Evolutionary conservation across 1,139 yeast genomes (phyloP).

Genomic region (Scheffersomyces parashehatae): DNA sequence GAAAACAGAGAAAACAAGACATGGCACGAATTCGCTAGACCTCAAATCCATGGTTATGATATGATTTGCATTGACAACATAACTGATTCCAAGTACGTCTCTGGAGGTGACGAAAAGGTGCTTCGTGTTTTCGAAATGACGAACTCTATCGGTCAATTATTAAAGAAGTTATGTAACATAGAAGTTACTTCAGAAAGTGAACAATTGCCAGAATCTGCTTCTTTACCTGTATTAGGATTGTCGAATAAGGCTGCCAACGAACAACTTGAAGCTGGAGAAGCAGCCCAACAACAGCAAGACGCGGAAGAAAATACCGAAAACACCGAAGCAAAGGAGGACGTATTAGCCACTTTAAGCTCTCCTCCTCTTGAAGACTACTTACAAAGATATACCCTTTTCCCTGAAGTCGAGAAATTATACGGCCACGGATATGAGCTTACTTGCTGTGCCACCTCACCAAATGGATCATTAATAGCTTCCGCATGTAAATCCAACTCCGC

Average conservation of each 20-base stretch:
- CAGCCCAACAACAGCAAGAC: conserved; percentile 33
- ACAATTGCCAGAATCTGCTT: conserved; percentile 72
- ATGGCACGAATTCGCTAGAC: conserved; percentile 94
- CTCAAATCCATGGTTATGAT: conserved; percentile 98
- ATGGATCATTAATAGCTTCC: conserved; percentile 70
- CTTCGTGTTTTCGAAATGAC: conserved; percentile 90
- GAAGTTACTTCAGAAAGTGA: conserved; percentile 23
- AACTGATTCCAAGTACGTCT: conserved; percentile 64
- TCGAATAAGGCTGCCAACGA: conserved; percentile 83
- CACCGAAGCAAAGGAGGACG: conserved; percentile 42
- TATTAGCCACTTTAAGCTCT: conserved; percentile 41
- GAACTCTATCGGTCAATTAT: conserved; percentile 65
- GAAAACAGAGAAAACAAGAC: conserved; percentile 25
- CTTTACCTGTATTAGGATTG: conserved; percentile 89
- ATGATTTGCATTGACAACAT: conserved; percentile 82
- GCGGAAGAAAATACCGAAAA: conserved; percentile 36
- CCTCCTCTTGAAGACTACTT: conserved; percentile 90
- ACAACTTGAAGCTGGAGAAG: conserved; percentile 44
- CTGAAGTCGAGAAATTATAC: conserved; percentile 89
- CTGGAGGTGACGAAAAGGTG: conserved; percentile 96
- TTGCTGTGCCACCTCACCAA: conserved; percentile 71
- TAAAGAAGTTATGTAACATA: conserved; percentile 57
- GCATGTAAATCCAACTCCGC: conserved; percentile 89
- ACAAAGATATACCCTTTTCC: conserved; percentile 91
- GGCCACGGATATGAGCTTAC: conserved; percentile 97